Evolutionary conservation across 2,329 filamentous ascomycete species (phyloP), one percentile per base, ranked within the genome.

Genomic region (Stromatinia cepivora): DNA sequence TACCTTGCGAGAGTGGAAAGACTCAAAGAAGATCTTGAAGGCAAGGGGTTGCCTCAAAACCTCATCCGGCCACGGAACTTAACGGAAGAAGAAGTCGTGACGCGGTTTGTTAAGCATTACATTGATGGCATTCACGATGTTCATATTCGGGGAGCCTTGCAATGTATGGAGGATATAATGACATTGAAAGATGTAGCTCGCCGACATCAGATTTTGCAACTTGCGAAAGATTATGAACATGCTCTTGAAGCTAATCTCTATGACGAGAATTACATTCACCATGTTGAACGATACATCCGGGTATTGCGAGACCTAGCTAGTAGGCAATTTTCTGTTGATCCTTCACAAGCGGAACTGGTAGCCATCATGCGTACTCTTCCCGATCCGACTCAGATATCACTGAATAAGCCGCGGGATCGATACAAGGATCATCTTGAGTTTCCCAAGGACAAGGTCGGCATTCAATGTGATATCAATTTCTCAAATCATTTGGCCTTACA

Each of bases 381-480:
- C 11, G 76, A 79, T 68, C 78, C 77, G 20, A 76, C 87, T 63
- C 80, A 84, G n/a, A 81, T 79, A 54, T 79, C 83, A 10, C 84
- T 67, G 17, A 76, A 85, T 75, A 84, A 85, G 71, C 81, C 85
- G 7, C 82, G 82, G 69, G 84, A 88, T 73, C 82, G 81, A 42
- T 86, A 86, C 76, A 81, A 80, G 70, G 85, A 89, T 74, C 82
- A 82, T 34, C 85, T 96, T 2, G 92, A 95, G 78, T 94, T 94
- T 70, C 91, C 92, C 8, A 92, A 92, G 76, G 82, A 83, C 11
- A 90, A 89, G 5, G 86, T 90, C 39, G 93, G 93, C n/a, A 91
- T 94, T 20, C 92, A 94, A 77, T 95, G 92, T 78, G 93, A 97
- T 77, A 92, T 97, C 83, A 97, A 97, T 79, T 97, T 97, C 78